Conservation (phyloP, 208 protist species). For the Kentomonas sorsogonicus region DNA sequence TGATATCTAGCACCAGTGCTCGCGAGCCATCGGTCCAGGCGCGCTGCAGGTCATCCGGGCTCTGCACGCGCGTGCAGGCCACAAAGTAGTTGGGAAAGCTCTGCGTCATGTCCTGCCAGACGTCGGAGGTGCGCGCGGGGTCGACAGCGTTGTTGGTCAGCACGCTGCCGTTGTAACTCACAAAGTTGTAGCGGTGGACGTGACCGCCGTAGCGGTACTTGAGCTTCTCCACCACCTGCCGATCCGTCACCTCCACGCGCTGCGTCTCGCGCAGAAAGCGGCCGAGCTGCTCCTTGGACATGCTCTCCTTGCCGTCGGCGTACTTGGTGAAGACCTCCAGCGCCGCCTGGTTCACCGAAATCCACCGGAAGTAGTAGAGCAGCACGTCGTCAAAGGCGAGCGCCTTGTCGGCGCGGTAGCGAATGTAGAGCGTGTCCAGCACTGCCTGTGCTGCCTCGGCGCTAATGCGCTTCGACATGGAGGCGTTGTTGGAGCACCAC, state of each 20-base stretch:
- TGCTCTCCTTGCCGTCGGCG: conserved; percentile 50
- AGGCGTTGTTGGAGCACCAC: conserved; percentile 65
- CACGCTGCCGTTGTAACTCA: conserved; percentile 65
- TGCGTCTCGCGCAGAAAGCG: conserved; percentile 77
- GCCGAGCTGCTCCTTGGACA: conserved; percentile 67
- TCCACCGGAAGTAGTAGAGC: conserved; percentile 50
- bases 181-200: conserved; percentile 86
- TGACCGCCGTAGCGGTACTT: conserved; percentile 83
- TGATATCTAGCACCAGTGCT: conserved; percentile 53
- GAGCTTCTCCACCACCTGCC: conserved; percentile 74
- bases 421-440: conserved; percentile 58
- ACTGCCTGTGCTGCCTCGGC: conserved; percentile 34
- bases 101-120: conserved; percentile 90
- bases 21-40: conserved; percentile 28
- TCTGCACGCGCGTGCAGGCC: conserved; percentile 53
- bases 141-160: conserved; percentile 82
- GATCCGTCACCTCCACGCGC: conserved; percentile 58
- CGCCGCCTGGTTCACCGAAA: conserved; percentile 52
- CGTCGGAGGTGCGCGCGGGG: conserved; percentile 61
- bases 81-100: conserved; percentile 78
- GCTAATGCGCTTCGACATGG: conserved; percentile 33
- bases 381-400: conserved; percentile 64
- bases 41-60: conserved; percentile 53
- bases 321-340: conserved; percentile 75
- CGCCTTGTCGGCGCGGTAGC: conserved; percentile 33